These are phyloP conservation scores for Phyllosticta paracitricarpa DNA, from an alignment of 2,329 filamentous ascomycete species.

Conservation along the genomic window DNA sequence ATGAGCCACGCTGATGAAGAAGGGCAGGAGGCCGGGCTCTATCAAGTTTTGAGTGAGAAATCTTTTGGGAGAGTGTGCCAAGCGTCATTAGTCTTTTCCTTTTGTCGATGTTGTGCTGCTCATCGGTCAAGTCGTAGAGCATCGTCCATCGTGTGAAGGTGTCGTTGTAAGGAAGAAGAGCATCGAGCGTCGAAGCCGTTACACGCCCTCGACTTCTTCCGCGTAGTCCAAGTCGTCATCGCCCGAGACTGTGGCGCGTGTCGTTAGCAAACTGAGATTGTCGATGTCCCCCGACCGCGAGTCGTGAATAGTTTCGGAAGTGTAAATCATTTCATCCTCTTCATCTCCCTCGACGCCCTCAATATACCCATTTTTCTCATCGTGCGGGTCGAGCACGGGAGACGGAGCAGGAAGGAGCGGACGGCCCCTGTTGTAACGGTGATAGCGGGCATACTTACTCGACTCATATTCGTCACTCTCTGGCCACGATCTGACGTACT, in stretches of 20 bases:
- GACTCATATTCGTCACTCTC: constrained; percentile 8
- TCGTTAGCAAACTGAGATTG: background rate
- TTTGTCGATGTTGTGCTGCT: no score
- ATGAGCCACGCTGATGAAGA: no score
- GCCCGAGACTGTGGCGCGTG: constrained; percentile 6
- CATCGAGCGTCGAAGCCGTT: background rate
- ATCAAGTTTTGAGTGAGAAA: no score
- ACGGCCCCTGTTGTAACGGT: background rate
- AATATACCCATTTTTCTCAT: background rate
- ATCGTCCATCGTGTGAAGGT: no score
- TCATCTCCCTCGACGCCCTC: background rate
- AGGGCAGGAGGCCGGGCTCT: no score
- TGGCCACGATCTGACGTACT: constrained; percentile 1
- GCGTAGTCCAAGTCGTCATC: constrained; percentile 8
- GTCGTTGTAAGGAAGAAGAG: no score
- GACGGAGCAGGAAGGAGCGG: background rate
- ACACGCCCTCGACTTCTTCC: constrained; percentile 7
- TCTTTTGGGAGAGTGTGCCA: no score
- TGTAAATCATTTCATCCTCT: background rate
- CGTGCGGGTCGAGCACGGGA: background rate
- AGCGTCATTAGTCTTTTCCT: no score
- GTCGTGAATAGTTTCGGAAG: background rate
- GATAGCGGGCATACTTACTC: constrained; percentile 4
- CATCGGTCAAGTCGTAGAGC: no score
- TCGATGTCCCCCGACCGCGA: background rate